Base-by-base conservation (phyloP, 2,329 filamentous ascomycete genomes). In the Scytalidium lignicola region DNA sequence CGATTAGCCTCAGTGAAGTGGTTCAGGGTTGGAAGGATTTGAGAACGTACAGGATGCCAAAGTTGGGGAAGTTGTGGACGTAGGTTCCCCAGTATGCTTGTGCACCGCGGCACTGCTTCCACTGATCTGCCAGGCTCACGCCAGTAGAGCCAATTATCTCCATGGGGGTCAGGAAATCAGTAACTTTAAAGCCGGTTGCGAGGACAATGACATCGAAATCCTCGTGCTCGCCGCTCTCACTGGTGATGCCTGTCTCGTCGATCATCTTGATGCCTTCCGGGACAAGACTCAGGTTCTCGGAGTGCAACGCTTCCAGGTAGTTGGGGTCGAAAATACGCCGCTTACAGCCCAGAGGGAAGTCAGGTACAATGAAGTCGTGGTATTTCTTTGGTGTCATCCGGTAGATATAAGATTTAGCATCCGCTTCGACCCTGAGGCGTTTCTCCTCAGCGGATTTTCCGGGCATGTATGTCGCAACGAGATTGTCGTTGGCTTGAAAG, bases 141-240 rank as follows among this genome's bases (percentile, higher is more conserved):
- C 45, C 41, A 13, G 18, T 22, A 15, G 17, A 7, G 13, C 67
- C 67, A 20, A 55, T 50, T 10, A 69, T 51, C 18, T 61, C 48
- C 54, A 69, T 63, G 0, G 66, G 65, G 9, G 58, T 55, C 5
- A 70, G 54, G 44, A 68, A 70, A 43, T 67, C 46, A 18, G 56
- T 49, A 19, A 68, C 63, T 41, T 68, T 48, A 51, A 68, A 70
- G 20, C 50, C 52, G 23, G 52, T 54, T 12, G 52, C 52, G 15
- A 50, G 46, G 12, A 54, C 41, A 43, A 54, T 54, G n/a, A 49
- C 37, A 42, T 54, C 52, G 23, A 50, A 52, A 12, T 54, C 52
- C 13, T 52, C 44, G 5, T 28, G 29, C 18, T 32, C 40, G 15
- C 50, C 50, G n/a, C 20, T 19, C 18, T 41, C 32, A 37, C 44